Conservation (phyloP, 2,329 filamentous ascomycete genomes). For the Colletotrichum scovillei region DNA sequence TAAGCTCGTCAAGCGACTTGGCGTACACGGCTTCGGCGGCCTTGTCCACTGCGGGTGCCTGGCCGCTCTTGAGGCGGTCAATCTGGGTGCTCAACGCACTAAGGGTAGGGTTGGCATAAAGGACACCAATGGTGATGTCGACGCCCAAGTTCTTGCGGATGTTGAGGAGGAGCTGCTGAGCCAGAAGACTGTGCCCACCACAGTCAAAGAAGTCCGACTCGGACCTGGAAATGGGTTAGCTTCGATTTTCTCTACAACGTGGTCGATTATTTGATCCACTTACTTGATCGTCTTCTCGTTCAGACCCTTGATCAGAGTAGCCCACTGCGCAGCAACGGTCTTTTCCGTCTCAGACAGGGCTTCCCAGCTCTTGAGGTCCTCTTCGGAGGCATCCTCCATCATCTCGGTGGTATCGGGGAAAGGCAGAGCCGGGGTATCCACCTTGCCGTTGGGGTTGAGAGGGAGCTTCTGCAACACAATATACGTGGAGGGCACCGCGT, state of each 20-base stretch:
- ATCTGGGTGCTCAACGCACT: slow-evolving; percentile 62
- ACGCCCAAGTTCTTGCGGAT: slow-evolving; percentile 57
- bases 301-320: slow-evolving; percentile 73
- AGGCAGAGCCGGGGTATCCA: slow-evolving; percentile 81
- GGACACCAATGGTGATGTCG: slow-evolving; percentile 75
- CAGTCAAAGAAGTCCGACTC: slow-evolving; percentile 51
- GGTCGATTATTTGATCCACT: neutral
- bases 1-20: slow-evolving; percentile 59
- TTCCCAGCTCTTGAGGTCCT: slow-evolving; percentile 56
- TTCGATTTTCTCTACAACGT: slow-evolving; percentile 4
- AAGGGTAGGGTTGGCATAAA: slow-evolving; percentile 73
- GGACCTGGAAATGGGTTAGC: slow-evolving; percentile 51
- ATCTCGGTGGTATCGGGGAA: slow-evolving; percentile 67
- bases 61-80: slow-evolving; percentile 49
- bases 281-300: slow-evolving; percentile 71
- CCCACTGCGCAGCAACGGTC: slow-evolving; percentile 73
- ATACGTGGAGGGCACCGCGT: slow-evolving; percentile 58
- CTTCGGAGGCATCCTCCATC: slow-evolving; percentile 54
- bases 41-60: slow-evolving; percentile 44
- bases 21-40: slow-evolving; percentile 58
- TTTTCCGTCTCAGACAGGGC: slow-evolving; percentile 70
- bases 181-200: slow-evolving; percentile 62
- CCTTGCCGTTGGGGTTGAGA: slow-evolving; percentile 82
- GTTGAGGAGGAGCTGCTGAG: slow-evolving; percentile 78
- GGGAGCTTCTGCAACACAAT: slow-evolving; percentile 65